Conservation (phyloP, 306 rosid species). For the Castanea crenata region DNA sequence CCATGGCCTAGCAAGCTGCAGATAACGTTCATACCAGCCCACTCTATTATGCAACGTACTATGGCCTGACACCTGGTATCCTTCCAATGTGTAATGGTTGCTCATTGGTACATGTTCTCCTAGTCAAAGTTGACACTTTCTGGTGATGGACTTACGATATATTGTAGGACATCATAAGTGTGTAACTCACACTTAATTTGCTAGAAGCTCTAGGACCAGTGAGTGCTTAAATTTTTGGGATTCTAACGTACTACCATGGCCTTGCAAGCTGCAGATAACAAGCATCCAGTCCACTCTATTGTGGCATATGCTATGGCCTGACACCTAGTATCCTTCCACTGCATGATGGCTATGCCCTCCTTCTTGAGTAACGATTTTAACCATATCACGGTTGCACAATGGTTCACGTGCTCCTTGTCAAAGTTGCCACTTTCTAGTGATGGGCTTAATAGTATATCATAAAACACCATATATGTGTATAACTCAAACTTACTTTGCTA, state of each 20-base stretch:
- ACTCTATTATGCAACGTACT: slow-evolving; percentile 14
- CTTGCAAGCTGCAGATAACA: slow-evolving; percentile 25
- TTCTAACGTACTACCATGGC: neutral
- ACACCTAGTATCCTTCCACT: slow-evolving; percentile 9
- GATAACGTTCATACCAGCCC: slow-evolving; percentile 13
- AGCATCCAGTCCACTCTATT: slow-evolving; percentile 15
- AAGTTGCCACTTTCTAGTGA: slow-evolving; percentile 11
- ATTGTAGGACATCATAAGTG: neutral
- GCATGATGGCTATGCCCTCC: neutral
- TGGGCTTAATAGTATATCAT: neutral
- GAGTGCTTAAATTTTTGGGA: slow-evolving; percentile 7
- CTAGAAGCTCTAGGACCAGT: neutral
- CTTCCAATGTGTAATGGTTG: neutral
- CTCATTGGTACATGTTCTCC: neutral
- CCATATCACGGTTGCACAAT: neutral
- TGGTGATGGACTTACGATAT: neutral
- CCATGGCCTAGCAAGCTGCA: slow-evolving; percentile 28
- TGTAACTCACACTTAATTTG: neutral
- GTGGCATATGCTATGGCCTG: slow-evolving; percentile 19
- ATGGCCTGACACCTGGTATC: slow-evolving; percentile 19
- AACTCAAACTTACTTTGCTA: neutral
- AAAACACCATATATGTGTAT: too few species aligned
- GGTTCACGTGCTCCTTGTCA: slow-evolving; percentile 2
- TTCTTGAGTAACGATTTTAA: slow-evolving; percentile 3
- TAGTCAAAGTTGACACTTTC: slow-evolving; percentile 18